Base-by-base conservation (phyloP, 495 filamentous ascomycete species). In the Neurospora africana region DNA sequence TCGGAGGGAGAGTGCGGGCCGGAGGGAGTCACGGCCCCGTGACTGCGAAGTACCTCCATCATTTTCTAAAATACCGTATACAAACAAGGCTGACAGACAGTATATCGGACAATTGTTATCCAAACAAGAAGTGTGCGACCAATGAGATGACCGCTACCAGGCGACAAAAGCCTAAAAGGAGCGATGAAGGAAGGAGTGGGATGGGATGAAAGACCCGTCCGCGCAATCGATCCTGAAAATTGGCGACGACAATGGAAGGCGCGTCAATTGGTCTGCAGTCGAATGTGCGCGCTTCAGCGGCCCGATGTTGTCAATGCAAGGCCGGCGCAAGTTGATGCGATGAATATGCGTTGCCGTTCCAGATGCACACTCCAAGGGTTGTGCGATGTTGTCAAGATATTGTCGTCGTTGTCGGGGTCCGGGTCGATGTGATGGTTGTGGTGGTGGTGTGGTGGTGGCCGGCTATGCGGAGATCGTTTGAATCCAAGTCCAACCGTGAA, bases 1-100 rank as follows among this genome's bases (percentile, higher is more conserved):
- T 83, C 83, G 38, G 85, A 84, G 44, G 85, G 82, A 47, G 88
- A 88, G 21, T 90, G 89, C 44, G 91, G 91, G 3, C 53, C 53
- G 74, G 93, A 93, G 39, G 83, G 80, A 15, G 81, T 70, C 11
- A 69, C 70, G 58, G 89, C 82, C 40, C 70, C 15, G 68, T 41
- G 67, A 61, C 71, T 74, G 72, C 67, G 40, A 68, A 23, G n/a
- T 27, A 65, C 58, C 35, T 72, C 70, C 70, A 71, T 71, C 41
- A 33, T 71, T 33, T 35, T 65, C n/a, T 21, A 11, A 13, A 21
- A 39, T 23, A 21, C 43, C 44, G 44, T 27, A 58, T 30, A 65
- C 53, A 65, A 65, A 65, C 53, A 65, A 65, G 53, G 53, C 53
- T 65, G 53, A 65, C 53, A 61, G 53, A 65, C 53, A 61, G 23